Conservation (phyloP, 2,329 filamentous ascomycete species). For the Beauveria australis region DNA sequence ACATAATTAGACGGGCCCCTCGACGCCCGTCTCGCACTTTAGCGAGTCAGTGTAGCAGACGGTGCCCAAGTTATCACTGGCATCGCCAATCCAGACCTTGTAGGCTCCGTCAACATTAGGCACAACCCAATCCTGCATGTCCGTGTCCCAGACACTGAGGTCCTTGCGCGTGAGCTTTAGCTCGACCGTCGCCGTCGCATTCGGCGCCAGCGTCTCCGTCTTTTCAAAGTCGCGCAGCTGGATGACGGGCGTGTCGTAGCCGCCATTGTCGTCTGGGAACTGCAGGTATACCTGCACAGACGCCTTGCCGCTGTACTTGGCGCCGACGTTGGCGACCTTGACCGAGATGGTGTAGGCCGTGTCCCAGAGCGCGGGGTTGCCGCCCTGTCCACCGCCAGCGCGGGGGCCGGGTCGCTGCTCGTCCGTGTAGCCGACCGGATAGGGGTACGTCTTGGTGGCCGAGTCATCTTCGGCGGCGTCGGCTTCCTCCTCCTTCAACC, state of each 20-base stretch:
- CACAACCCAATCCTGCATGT: conserved; percentile 59
- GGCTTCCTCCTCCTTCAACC: conserved; percentile 38
- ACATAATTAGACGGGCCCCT: conserved; percentile 4
- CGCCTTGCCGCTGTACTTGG: conserved; percentile 32
- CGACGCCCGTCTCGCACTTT: conserved; percentile 19
- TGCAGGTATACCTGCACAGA: conserved; percentile 39
- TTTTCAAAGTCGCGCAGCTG: conserved; percentile 71
- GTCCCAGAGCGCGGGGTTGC: conserved; percentile 59
- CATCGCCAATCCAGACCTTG: conserved; percentile 30
- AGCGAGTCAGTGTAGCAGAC: conserved; percentile 23
- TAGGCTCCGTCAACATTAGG: conserved; percentile 28
- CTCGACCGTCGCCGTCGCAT: conserved; percentile 43
- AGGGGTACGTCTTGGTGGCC: conserved; percentile 41
- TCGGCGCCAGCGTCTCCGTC: conserved; percentile 43
- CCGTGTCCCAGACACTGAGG: conserved; percentile 64
- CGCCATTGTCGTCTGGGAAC: conserved; percentile 25
- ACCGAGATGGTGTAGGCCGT: conserved; percentile 34
- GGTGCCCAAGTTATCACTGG: conserved; percentile 26
- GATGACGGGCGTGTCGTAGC: conserved; percentile 55
- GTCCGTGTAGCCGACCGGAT: conserved; percentile 58
- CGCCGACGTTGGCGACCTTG: conserved; percentile 46
- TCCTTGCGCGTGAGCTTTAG: conserved; percentile 59
- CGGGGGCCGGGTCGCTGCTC: conserved; percentile 34
- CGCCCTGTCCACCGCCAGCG: conserved; percentile 62
- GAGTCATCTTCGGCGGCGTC: conserved; percentile 31